These are phyloP conservation scores for Ramalina intermedia DNA, from an alignment of 495 filamentous ascomycete genomes.

Conservation along the genomic window DNA sequence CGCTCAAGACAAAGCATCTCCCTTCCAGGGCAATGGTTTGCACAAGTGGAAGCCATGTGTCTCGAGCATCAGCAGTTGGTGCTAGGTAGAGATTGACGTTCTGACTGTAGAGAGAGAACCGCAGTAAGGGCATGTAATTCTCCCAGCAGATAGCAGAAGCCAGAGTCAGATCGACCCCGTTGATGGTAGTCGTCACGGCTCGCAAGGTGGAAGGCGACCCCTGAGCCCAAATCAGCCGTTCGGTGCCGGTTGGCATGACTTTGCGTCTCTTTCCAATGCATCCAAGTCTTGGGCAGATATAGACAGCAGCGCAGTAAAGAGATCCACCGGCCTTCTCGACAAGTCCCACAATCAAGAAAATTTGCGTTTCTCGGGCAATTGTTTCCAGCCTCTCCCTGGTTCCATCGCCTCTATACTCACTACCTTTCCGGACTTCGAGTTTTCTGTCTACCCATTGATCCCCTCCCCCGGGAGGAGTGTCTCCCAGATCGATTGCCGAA, in stretches of 20 bases:
- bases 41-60: constrained; percentile 74
- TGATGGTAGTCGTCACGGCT: constrained; percentile 68
- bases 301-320: constrained; percentile 72
- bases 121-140: constrained; percentile 85
- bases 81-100: constrained; percentile 90
- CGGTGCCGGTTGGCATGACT: constrained; percentile 82
- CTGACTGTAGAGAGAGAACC: constrained; percentile 69
- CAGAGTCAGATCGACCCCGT: constrained; percentile 60
- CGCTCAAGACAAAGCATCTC: constrained; percentile 70
- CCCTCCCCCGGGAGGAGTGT: constrained; percentile 62
- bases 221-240: constrained; percentile 81
- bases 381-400: constrained; percentile 68
- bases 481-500: constrained; percentile 68
- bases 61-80: constrained; percentile 74
- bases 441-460: constrained; percentile 55
- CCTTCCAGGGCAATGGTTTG: constrained; percentile 69
- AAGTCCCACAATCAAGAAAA: constrained; percentile 67
- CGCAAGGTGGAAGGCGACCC: constrained; percentile 67
- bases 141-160: constrained; percentile 94
- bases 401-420: constrained; percentile 57
- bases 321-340: constrained; percentile 71
- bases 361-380: constrained; percentile 56
- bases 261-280: constrained; percentile 79
- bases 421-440: constrained; percentile 35
- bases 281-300: constrained; percentile 61